These are phyloP conservation scores for Sphaerulina populicola DNA, from an alignment of 2,329 filamentous ascomycete genomes.

Conservation along the genomic window DNA sequence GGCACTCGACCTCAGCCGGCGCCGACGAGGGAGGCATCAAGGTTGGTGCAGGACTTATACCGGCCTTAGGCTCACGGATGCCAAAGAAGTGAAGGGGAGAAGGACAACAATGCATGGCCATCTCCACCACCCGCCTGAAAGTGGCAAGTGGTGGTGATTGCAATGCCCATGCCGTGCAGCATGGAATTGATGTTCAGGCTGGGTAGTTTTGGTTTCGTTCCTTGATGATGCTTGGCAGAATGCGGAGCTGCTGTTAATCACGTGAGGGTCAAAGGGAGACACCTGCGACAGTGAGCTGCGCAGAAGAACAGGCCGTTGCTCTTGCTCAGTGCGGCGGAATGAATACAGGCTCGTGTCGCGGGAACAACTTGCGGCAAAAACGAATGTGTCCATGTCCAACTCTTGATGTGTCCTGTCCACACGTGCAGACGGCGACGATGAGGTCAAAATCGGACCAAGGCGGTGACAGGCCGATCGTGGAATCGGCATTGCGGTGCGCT, in stretches of 20 bases:
- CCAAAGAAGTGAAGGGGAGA: neutral
- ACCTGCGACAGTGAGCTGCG: neutral
- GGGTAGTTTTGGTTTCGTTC: neutral
- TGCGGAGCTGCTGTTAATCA: neutral
- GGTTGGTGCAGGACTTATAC: slow-evolving; percentile 4
- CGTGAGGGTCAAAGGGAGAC: neutral
- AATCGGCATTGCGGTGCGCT: neutral
- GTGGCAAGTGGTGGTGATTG: slow-evolving; percentile 1
- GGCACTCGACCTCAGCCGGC: neutral
- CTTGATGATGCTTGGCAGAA: neutral
- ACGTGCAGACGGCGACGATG: neutral
- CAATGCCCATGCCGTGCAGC: neutral
- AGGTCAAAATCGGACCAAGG: neutral
- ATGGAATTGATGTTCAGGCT: neutral
- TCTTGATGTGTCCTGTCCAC: neutral
- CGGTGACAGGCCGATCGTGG: neutral
- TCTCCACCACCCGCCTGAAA: slow-evolving; percentile 3
- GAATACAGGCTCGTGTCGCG: neutral
- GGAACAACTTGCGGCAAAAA: neutral
- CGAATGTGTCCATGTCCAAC: neutral
- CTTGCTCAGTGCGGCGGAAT: neutral
- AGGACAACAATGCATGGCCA: neutral
- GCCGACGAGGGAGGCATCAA: neutral
- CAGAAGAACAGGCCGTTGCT: neutral
- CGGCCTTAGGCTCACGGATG: slow-evolving; percentile 1